Evolutionary conservation across 2,329 filamentous ascomycete species (phyloP), one percentile per base, ranked within the genome.

Genomic region (Juglanconis oblonga): DNA sequence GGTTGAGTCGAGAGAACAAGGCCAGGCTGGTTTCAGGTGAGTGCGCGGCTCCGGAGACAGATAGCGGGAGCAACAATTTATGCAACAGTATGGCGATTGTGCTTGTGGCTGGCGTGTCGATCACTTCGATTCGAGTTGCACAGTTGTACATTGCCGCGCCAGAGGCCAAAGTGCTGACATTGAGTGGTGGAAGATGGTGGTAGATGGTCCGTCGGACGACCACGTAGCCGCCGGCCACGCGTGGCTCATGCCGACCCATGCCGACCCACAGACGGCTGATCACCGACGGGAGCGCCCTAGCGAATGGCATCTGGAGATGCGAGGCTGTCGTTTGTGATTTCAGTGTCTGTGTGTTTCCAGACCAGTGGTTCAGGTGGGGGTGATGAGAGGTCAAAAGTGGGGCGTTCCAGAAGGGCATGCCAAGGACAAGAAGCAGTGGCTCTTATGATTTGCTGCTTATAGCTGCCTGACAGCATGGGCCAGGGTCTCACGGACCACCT

Each of bases 11-110:
- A n/a, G 14, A n/a, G n/a, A 56, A 49, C 17, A 50, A 38, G 45
- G 54, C 38, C 44, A 32, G 33, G 45, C 45, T 50, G 44, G 54
- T 56, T 50, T 56, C 54, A 56, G 54, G 32, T 50, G 44, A 32
- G 17, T 35, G 44, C 52, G 40, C 33, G 24, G 11, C 32, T 4
- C 52, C 29, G 35, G 32, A 10, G 13, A 44, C 35, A 36, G 40
- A 44, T 33, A 11, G 7, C 44, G 32, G 38, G 52, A 55, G 31
- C 29, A 47, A 42, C 35, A 55, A 47, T 35, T 47, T 36, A 55
- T 55, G 52, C 52, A 14, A 36, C 29, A n/a, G 5, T 36, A 53
- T 17, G 52, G 24, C 38, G n/a, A 10, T 24, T 5, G 17, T 24
- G 17, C 3, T 52, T 42, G 47, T 44, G 24, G 44, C 49, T 50